phyloP scores from a whole-genome alignment of 148 eudicot genomes.

The Rhododendron ovatum region DNA sequence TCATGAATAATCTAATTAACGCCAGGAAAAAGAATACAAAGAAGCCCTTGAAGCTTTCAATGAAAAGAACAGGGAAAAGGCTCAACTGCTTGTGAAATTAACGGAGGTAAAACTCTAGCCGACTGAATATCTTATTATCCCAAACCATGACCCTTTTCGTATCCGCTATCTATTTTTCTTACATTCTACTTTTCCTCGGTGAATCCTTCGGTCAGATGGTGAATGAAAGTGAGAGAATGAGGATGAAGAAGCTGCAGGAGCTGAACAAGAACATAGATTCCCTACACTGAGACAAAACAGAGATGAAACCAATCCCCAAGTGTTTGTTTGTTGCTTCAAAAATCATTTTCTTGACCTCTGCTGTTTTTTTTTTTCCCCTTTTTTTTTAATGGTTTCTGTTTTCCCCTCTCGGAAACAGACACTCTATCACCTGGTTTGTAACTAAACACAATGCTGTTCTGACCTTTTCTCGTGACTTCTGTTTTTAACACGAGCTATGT shows the following conservation, averaged over 20 bases:
- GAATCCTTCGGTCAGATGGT: slow-evolving; percentile 50
- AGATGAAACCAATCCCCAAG: background rate
- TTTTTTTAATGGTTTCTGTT: background rate
- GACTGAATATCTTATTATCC: background rate
- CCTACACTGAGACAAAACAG: slow-evolving; percentile 16
- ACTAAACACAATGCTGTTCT: background rate
- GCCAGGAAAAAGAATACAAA: slow-evolving; percentile 76
- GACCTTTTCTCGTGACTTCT: background rate
- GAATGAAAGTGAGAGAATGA: slow-evolving; percentile 71
- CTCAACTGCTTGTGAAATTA: slow-evolving; percentile 56
- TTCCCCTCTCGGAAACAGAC: background rate
- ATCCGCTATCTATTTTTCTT: background rate
- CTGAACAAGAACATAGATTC: slow-evolving; percentile 69
- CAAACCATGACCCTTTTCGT: background rate
- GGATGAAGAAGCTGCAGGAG: slow-evolving; percentile 81
- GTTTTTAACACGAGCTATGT: background rate
- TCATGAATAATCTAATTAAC: background rate
- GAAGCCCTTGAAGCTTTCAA: slow-evolving; percentile 66
- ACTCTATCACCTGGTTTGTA: background rate
- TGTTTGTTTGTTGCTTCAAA: background rate
- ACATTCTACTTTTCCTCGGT: background rate
- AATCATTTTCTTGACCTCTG: background rate
- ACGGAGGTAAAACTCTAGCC: slow-evolving; percentile 47
- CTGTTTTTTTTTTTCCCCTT: background rate
- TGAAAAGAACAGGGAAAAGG: slow-evolving; percentile 79